Evolutionary conservation across 2,329 filamentous ascomycete species (phyloP).

Genomic region (Helotiales sp.): DNA sequence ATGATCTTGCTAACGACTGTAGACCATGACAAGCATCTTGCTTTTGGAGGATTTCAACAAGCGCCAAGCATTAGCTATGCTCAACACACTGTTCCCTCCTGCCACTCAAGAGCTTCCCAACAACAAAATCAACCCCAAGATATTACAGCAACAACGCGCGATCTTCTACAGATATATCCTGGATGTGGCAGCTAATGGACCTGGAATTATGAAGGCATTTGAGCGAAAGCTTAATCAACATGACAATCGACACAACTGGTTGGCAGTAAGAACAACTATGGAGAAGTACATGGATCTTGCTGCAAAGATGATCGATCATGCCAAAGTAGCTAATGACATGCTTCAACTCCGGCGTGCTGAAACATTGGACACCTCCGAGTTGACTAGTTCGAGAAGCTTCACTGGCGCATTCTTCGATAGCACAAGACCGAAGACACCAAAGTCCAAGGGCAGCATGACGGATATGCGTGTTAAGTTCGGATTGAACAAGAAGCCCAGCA

Average conservation of each 20-base stretch:
- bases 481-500: constrained; percentile 3
- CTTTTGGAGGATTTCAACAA: constrained; percentile 29
- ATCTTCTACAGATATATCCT: constrained; percentile 36
- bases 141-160: constrained; percentile 32
- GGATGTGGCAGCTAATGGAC: constrained; percentile 26
- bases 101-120: constrained; percentile 34
- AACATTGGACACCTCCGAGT: constrained; percentile 9
- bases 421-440: neutral
- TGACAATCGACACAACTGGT: constrained; percentile 32
- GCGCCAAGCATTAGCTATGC: constrained; percentile 33
- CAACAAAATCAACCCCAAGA: constrained; percentile 25
- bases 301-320: constrained; percentile 36
- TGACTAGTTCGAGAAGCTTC: neutral
- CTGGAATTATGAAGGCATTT: constrained; percentile 27
- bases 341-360: constrained; percentile 13
- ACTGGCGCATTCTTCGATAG: neutral
- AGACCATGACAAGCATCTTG: constrained; percentile 21
- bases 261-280: constrained; percentile 24
- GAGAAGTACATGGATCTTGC: constrained; percentile 33
- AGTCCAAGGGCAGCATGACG: neutral
- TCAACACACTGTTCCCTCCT: constrained; percentile 42
- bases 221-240: constrained; percentile 19
- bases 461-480: constrained; percentile 6
- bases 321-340: constrained; percentile 23
- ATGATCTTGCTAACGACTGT: constrained; percentile 11